Evolutionary conservation across 1,284 basidiomycete genomes (phyloP).

Genomic region (Bothia castanella): DNA sequence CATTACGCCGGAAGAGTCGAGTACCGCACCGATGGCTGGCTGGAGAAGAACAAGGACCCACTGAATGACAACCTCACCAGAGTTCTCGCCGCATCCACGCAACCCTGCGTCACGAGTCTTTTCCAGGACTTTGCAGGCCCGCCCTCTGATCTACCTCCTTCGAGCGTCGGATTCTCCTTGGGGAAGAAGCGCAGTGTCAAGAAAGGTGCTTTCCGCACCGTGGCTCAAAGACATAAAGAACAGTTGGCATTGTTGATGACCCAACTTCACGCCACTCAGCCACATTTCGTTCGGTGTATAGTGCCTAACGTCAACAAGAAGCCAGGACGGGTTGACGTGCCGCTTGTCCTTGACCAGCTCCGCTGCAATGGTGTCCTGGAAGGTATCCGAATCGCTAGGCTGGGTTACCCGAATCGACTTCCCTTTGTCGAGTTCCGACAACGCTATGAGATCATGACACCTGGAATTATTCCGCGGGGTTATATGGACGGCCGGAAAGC

Average conservation of each 20-base stretch:
- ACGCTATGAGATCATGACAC: slow-evolving; percentile 94
- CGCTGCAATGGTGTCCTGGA: slow-evolving; percentile 99
- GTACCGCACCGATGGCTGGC: slow-evolving; percentile 94
- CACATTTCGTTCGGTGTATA: slow-evolving; percentile 98
- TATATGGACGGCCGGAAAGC: slow-evolving; percentile 98
- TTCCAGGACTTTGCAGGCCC: slow-evolving; percentile 79
- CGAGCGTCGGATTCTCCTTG: slow-evolving; percentile 41
- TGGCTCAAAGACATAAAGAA: slow-evolving; percentile 95
- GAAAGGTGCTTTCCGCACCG: slow-evolving; percentile 96
- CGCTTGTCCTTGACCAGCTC: slow-evolving; percentile 93
- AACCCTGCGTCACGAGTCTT: slow-evolving; percentile 78
- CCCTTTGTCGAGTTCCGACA: slow-evolving; percentile 98
- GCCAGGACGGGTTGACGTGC: slow-evolving; percentile 89
- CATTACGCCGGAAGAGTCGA: slow-evolving; percentile 98
- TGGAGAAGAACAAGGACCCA: slow-evolving; percentile 99
- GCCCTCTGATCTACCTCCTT: slow-evolving; percentile 29
- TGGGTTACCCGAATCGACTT: slow-evolving; percentile 95
- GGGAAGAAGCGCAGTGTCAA: slow-evolving; percentile 81
- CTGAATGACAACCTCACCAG: slow-evolving; percentile 95
- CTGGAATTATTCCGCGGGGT: slow-evolving; percentile 86
- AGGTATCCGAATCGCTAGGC: slow-evolving; percentile 95
- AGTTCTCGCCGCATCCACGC: slow-evolving; percentile 80
- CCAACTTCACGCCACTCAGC: slow-evolving; percentile 91
- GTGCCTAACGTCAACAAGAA: slow-evolving; percentile 94
- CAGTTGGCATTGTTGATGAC: slow-evolving; percentile 90